phyloP scores from a whole-genome alignment of 2,329 filamentous ascomycete species.

The Davidsoniella virescens region DNA sequence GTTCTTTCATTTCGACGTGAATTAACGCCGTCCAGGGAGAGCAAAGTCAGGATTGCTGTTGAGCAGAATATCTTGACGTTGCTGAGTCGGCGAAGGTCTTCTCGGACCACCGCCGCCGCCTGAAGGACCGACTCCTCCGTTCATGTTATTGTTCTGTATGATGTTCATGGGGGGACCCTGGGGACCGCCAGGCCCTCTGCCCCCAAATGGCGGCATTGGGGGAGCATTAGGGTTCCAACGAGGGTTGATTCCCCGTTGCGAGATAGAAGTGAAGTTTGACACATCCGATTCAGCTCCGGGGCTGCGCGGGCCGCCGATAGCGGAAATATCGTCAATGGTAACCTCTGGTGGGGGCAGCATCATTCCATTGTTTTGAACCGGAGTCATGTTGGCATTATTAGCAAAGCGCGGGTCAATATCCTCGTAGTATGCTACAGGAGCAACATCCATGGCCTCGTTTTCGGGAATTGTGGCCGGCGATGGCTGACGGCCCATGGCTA shows the following conservation, averaged over 20 bases:
- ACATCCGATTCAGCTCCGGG: constrained; percentile 57
- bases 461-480: constrained; percentile 1
- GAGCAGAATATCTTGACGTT: constrained; percentile 56
- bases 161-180: background rate
- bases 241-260: constrained; percentile 75
- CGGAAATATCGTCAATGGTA: constrained; percentile 44
- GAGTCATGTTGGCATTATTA: constrained; percentile 16
- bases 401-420: constrained; percentile 83
- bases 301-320: constrained; percentile 40
- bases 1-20: background rate
- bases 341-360: constrained; percentile 20
- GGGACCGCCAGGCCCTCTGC: constrained; percentile 22
- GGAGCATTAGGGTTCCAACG: constrained; percentile 52
- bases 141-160: background rate
- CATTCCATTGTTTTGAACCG: background rate
- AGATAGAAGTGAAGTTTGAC: constrained; percentile 80
- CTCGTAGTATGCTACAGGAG: constrained; percentile 57
- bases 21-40: constrained; percentile 30
- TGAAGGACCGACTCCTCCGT: background rate
- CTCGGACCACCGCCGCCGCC: constrained; percentile 19
- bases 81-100: constrained; percentile 27
- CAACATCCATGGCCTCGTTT: constrained; percentile 12
- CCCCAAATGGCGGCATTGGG: constrained; percentile 20
- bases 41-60: constrained; percentile 77
- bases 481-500: constrained; percentile 2